Evolutionary conservation across 768 basidiomycete species (phyloP), one percentile per base, ranked within the genome.

Genomic region (Rhodotorula toruloides): DNA sequence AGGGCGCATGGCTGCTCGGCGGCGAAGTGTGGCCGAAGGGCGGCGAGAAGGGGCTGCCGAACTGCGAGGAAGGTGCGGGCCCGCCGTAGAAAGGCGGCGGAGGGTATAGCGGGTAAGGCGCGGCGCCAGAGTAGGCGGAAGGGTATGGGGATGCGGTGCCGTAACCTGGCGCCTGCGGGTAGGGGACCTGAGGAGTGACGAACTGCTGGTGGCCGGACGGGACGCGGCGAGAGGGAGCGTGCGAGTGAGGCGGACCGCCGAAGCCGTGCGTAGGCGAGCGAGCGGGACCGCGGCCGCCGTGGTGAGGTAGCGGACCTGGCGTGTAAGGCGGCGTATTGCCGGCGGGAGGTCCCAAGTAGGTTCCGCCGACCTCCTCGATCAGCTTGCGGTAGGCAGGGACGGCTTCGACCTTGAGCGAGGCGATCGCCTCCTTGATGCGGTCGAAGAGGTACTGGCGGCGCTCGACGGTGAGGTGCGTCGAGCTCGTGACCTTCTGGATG

Each of bases 301-400:
- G 46, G 34, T 39, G 43, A 43, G 34, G 42, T 21, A 19, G 5
- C 21, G 10, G 42, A n/a, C 40, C 6, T 25, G 53, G 19, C 27
- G 27, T 7, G 3, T 17, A 29, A 36, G 46, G 50, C 10, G 56
- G 57, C 34, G 52, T 44, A 31, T 32, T 25, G 37, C 61, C 50
- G 10, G 54, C 52, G 43, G 59, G 67, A 57, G 66, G 72, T 2
- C 78, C 73, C 1, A 72, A 63, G 37, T 91, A 87, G 11, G 90
- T 89, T 49, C 97, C 79, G 19, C 93, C 92, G 68, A 96, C 91
- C 79, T 94, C 93, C 77, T 96, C 91, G 61, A 96, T 89, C 54
- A 98, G 82, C 64, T 90, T 84, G 66, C 91, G 87, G 77, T 97
- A 98, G 21, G 91, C 90, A 73, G 93, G 92, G 10, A 90, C 90